Evolutionary conservation across 495 filamentous ascomycete species (phyloP).

Genomic region (Penicillium flavigenum): DNA sequence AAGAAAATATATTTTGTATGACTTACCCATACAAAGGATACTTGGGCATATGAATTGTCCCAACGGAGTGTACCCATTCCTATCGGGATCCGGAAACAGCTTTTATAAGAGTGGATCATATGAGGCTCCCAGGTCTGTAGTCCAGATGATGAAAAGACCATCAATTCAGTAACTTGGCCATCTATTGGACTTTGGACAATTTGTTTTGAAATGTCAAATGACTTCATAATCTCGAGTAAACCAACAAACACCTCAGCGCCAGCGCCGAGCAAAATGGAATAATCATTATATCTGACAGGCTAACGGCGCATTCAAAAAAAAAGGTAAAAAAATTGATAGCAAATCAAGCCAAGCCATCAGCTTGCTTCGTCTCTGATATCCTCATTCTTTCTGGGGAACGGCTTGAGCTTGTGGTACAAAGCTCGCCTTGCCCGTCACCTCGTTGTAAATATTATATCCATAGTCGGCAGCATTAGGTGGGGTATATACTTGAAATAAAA

Average conservation of each 20-base stretch:
- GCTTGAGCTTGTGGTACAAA: constrained; percentile 34
- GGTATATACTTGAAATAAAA: constrained; percentile 22
- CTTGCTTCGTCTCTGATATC: too few relatives aligned
- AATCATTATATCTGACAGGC: constrained; percentile 2
- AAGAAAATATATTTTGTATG: too few relatives aligned
- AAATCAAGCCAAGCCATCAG: neutral
- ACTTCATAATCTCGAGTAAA: constrained; percentile 4
- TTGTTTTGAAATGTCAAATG: neutral
- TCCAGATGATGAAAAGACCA: neutral
- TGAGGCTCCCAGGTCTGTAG: neutral
- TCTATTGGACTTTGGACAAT: neutral
- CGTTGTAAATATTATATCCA: constrained; percentile 73
- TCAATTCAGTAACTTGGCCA: neutral
- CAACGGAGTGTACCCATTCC: too few relatives aligned
- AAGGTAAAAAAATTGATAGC: neutral
- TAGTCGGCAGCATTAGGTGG: constrained; percentile 67
- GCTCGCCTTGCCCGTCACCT: constrained; percentile 57
- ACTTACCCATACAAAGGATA: too few relatives aligned
- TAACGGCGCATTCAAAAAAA: constrained; percentile 1
- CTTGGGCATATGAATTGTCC: too few relatives aligned
- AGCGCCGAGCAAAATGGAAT: neutral
- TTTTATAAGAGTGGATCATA: too few relatives aligned
- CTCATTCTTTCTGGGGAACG: constrained; percentile 9
- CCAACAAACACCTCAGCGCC: neutral
- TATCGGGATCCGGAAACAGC: too few relatives aligned